Base-by-base conservation (phyloP, 768 basidiomycete species). In the Amanita brunnescens region DNA sequence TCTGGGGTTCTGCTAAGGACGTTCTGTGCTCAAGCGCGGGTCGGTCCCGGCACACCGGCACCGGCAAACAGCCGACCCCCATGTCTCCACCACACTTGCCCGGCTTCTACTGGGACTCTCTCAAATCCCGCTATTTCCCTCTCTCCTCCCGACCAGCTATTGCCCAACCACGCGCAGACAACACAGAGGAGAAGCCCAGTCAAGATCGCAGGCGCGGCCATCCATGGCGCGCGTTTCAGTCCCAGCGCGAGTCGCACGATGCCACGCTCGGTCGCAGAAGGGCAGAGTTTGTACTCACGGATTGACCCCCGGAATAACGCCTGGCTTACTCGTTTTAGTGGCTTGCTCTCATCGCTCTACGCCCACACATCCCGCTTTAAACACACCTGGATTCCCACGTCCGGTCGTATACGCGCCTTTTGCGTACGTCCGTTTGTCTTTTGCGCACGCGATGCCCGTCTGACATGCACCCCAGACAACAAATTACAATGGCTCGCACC, bases 81-180 rank as follows among this genome's bases (percentile, higher is more conserved):
- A 35, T 47, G 40, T 39, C 79, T 76, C 72, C 75, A 47, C 67
- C 61, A 51, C 65, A 75, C 10, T 68, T 82, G 9, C 78, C 80
- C 45, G 82, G 82, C 1, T 64, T 81, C 47, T 78, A 76, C 59
- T 84, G 73, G 67, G 80, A 84, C 58, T 59, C 67, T 53, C 59
- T 60, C 30, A 66, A 62, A 49, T 75, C 77, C 35, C 72, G 81
- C 8, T 83, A 84, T 61, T 84, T 82, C 57, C 77, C 81, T 20
- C 30, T 73, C 10, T 70, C 74, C 20, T 74, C 74, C 1, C 67
- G 63, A 34, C 72, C 67, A 64, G 61, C 38, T 9, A 2, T 10
- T 7, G 2, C 16, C 26, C 40, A 40, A 8, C 34, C 59, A n/a
- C n/a, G n/a, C n/a, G n/a, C n/a, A n/a, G n/a, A n/a, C n/a, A n/a